Base-by-base conservation (phyloP, 2,329 filamentous ascomycete genomes). In the Cordyceps tenuipes region DNA sequence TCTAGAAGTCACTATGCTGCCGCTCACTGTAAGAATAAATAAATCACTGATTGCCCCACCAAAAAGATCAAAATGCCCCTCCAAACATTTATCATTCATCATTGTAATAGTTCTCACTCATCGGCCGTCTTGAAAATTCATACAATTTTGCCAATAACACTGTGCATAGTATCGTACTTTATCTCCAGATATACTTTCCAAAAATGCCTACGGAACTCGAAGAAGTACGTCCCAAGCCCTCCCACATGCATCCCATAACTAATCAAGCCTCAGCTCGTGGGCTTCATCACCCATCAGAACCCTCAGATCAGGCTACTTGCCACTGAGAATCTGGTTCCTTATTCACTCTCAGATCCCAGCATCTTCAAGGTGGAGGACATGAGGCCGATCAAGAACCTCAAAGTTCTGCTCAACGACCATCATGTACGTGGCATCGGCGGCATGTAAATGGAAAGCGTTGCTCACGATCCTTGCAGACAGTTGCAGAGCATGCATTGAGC, bases 231-330 rank as follows among this genome's bases (percentile, higher is more conserved):
- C 21, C 7, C 21, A 10, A 47, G 15, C 10, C 17, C 63, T 17
- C 19, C 17, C 21, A 59, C 47, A n/a, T 43, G 54, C 36, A 2
- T 44, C 34, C 19, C 10, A 57, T 36, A 12, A 12, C 59, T 63
- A 62, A 62, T 51, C 36, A 48, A n/a, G 49, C 29, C 34, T 60
- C 44, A 96, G 90, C 85, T 96, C 58, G 91, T 97, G 63, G 91
- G 91, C 72, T 97, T 97, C 75, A 89, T 97, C 62, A 88, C 90
- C 73, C 88, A 96, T 76, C 90, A 90, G 62, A 96, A 95, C 71
- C 90, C 91, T 47, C 89, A 96, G 71, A 91, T 97, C 64, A 86
- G 94, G 67, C 86, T 90, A 71, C 82, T 93, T 66, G 92, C 92
- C 53, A 85, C 87, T 58, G 91, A 96, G 73, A 89, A 95, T 67